These are phyloP conservation scores for Carex parvula DNA, from an alignment of 176 grass and related monocot genomes.

Conservation along the genomic window DNA sequence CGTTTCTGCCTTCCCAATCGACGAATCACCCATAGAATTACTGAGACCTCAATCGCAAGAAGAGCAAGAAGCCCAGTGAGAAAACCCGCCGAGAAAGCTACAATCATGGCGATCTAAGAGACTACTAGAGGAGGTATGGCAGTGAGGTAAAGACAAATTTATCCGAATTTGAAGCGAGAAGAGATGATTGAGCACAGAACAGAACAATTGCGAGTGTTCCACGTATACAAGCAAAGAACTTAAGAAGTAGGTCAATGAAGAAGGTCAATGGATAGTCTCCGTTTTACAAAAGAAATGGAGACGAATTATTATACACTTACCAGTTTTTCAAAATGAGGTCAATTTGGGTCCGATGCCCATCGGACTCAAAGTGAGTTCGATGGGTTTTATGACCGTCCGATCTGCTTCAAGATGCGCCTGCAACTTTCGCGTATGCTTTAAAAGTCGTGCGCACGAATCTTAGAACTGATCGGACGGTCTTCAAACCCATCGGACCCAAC, in stretches of 20 bases:
- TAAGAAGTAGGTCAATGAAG: background rate
- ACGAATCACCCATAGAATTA: conserved; percentile 33
- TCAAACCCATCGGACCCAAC: no score
- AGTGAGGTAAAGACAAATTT: background rate
- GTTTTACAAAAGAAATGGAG: no score
- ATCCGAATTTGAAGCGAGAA: background rate
- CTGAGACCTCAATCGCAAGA: conserved; percentile 39
- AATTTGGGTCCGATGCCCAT: no score
- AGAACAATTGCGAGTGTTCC: background rate
- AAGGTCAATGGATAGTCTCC: background rate
- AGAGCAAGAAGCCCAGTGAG: conserved; percentile 51
- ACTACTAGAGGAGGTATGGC: background rate
- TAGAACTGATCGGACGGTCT: no score
- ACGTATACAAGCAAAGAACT: background rate
- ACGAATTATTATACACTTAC: no score
- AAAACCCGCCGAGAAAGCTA: conserved; percentile 55
- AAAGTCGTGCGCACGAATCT: no score
- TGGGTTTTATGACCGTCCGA: no score
- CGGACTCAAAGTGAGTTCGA: no score
- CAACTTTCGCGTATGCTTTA: no score
- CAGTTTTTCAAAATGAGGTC: no score
- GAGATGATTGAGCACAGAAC: background rate
- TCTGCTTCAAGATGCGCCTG: no score
- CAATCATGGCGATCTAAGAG: conserved; percentile 32
- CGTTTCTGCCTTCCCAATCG: conserved; percentile 37